Evolutionary conservation across 2,329 filamentous ascomycete species (phyloP), one percentile per base, ranked within the genome.

Genomic region (Fusarium devonianum): DNA sequence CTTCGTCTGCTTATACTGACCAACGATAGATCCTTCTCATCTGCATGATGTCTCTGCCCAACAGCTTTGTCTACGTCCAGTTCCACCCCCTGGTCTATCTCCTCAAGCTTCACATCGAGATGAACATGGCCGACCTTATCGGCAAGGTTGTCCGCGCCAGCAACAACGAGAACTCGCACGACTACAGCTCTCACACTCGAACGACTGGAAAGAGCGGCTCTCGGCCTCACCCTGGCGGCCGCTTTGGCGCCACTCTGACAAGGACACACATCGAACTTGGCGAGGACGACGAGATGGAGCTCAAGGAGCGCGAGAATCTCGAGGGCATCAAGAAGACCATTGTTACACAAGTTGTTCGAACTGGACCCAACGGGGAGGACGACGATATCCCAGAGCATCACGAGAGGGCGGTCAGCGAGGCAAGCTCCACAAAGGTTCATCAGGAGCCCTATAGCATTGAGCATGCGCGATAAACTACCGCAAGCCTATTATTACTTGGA

Each of bases 181-280:
- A 62, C 12, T 63, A 62, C 50, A 62, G 53, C 42, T 60, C 58
- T 6, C 58, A 53, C 17, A 60, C 60, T 11, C 56, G 58, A 16
- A 42, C 56, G 2, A 58, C 58, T 2, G 28, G 28, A 16, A 60
- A 55, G 34, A 48, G 17, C 8, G 25, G 23, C 14, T 41, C 39
- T 18, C 56, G 60, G 6, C 48, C 58, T 6, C 23, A 46, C 9
- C 43, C 28, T 8, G 36, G n/a, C n/a, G n/a, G 56, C 18, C 56
- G 60, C 17, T 58, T 63, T 30, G 53, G 56, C n/a, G 49, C 48
- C 5, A 56, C 47, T 4, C 43, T 63, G 2, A 49, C 58, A 10
- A 48, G 58, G 12, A 56, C 55, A 2, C 58, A 62, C 26, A 62
- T 75, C 25, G 62, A 66, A 46, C 55, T 65, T 5, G 57, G 54